Conservation (phyloP, 2,329 filamentous ascomycete species). For the Verticillium zaregamsianum region DNA sequence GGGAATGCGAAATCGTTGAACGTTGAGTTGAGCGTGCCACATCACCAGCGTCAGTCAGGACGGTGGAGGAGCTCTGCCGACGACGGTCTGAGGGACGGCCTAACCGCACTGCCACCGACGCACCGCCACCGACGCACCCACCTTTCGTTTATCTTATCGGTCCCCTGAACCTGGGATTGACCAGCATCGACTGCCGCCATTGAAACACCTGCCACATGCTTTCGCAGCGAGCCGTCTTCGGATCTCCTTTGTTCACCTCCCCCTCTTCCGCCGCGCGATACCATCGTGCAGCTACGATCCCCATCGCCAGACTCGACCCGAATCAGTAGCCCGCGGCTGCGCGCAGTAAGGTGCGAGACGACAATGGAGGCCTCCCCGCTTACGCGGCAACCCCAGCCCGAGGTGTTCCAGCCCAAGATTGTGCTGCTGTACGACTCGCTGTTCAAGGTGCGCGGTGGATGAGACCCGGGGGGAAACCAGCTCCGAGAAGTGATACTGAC, state of each 20-base stretch:
- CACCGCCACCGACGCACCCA: background rate
- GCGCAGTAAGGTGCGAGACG: background rate
- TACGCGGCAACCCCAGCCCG: conserved; percentile 85
- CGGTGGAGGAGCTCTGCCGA: background rate
- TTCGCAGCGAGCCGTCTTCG: background rate
- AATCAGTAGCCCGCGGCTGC: background rate
- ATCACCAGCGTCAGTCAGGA: background rate
- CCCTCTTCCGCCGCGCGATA: background rate
- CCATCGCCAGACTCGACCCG: background rate
- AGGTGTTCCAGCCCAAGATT: conserved; percentile 91
- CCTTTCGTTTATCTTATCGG: background rate
- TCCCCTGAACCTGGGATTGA: background rate
- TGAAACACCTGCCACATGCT: background rate
- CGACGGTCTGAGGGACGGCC: background rate
- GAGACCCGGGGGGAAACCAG: background rate
- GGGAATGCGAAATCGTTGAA: no score
- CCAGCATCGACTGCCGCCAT: background rate
- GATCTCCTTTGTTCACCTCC: background rate
- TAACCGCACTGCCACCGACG: no score
- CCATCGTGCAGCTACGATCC: background rate
- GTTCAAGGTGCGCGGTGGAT: conserved; percentile 58
- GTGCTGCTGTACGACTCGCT: conserved; percentile 82
- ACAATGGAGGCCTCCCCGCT: conserved; percentile 86
- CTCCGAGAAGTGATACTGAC: background rate
- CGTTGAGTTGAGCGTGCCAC: background rate